These are phyloP conservation scores for Lactuca saligna DNA, from an alignment of 129 eudicot genomes.

Conservation along the genomic window DNA sequence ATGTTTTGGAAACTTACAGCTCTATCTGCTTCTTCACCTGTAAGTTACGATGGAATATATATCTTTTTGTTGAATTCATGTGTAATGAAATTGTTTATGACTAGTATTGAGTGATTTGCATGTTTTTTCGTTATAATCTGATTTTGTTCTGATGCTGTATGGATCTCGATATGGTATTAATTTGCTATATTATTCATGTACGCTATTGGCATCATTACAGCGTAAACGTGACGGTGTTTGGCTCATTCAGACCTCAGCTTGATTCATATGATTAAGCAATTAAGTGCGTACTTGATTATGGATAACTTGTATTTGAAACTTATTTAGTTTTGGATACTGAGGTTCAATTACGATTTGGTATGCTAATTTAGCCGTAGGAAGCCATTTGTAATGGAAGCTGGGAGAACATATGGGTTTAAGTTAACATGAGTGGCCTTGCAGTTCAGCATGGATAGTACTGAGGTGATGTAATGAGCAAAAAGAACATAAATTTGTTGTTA, in stretches of 20 bases:
- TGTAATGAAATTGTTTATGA: not conserved
- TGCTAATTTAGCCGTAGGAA: not conserved
- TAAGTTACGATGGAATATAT: slow-evolving; percentile 27
- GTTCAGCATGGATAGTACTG: not conserved
- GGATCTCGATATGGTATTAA: slow-evolving; percentile 1
- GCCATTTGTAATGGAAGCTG: not conserved
- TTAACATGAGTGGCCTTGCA: slow-evolving; percentile 10
- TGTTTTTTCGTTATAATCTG: slow-evolving; percentile 11
- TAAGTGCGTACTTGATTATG: slow-evolving; percentile 10
- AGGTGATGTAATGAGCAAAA: not conserved
- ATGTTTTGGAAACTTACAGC: slow-evolving; percentile 89
- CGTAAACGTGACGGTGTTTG: slow-evolving; percentile 2
- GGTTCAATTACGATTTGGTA: not conserved
- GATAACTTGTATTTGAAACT: slow-evolving; percentile 5
- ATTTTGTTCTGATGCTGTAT: not conserved
- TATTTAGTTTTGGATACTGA: slow-evolving; percentile 6
- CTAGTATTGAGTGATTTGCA: slow-evolving; percentile 20
- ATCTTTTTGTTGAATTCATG: slow-evolving; percentile 10
- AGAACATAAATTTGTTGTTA: not conserved
- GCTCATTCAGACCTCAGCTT: slow-evolving; percentile 3
- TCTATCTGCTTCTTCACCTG: slow-evolving; percentile 85
- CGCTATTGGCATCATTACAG: not conserved
- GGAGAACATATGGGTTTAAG: not conserved
- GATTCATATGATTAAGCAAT: slow-evolving; percentile 2
- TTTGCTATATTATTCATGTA: not conserved